Evolutionary conservation across 1,284 basidiomycete genomes (phyloP).

Genomic region (Paramarasmius palmivorus): DNA sequence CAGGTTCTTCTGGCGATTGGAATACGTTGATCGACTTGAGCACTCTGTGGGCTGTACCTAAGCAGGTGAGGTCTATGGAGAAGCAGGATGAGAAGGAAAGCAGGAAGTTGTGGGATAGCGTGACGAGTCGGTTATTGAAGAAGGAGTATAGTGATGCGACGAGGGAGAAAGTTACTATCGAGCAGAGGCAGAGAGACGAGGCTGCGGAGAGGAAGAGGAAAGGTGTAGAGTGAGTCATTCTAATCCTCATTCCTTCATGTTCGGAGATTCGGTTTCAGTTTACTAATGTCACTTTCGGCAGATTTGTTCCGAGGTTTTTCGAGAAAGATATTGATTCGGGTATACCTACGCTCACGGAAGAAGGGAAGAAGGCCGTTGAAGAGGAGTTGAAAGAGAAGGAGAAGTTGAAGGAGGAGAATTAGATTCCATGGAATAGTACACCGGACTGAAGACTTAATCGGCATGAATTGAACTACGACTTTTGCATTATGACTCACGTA

Average conservation of each 20-base stretch:
- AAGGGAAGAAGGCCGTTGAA: slow-evolving; percentile 68
- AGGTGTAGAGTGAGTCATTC: slow-evolving; percentile 67
- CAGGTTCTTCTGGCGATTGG: slow-evolving; percentile 42
- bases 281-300: slow-evolving; percentile 30
- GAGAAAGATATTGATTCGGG: slow-evolving; percentile 75
- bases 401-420: slow-evolving; percentile 42
- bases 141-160: slow-evolving; percentile 93
- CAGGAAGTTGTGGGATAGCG: slow-evolving; percentile 85
- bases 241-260: slow-evolving; percentile 4
- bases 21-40: slow-evolving; percentile 78
- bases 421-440: too few relatives aligned
- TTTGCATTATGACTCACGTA: too few relatives aligned
- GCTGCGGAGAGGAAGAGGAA: slow-evolving; percentile 82
- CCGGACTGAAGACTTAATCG: too few relatives aligned
- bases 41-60: slow-evolving; percentile 76
- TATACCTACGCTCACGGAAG: slow-evolving; percentile 69
- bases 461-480: too few relatives aligned
- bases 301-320: slow-evolving; percentile 84
- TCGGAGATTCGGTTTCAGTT: slow-evolving; percentile 5
- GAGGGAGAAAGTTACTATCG: slow-evolving; percentile 83
- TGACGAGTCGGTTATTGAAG: slow-evolving; percentile 73
- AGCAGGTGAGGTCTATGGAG: slow-evolving; percentile 80
- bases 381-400: slow-evolving; percentile 59
- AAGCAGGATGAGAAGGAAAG: slow-evolving; percentile 84
- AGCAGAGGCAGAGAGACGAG: slow-evolving; percentile 87